A percentile compares a stretch with the other conserved stretches of the same genome.
Evolutionary conservation across 805 yeast genomes (phyloP).

Genomic region (Ogataea methanolica): DNA sequence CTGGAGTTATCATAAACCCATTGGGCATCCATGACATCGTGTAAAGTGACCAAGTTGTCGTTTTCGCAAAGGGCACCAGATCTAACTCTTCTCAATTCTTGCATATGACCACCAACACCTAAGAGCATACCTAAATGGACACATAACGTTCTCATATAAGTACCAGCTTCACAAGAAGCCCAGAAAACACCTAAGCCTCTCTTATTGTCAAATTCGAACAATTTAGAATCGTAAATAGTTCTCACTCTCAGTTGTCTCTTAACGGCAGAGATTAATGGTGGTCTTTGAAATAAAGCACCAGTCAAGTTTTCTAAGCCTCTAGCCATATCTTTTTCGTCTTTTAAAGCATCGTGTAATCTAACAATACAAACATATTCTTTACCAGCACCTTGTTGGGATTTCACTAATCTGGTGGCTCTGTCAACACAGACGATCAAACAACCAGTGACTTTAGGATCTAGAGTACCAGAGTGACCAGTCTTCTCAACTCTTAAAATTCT

Average conservation of each 20-base stretch:
- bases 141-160: slow-evolving; percentile 98
- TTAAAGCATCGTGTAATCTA: slow-evolving; percentile 88
- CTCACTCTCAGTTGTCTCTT: slow-evolving; percentile 98
- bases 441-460: slow-evolving; percentile 96
- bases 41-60: slow-evolving; percentile 91
- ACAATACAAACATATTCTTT: slow-evolving; percentile 98
- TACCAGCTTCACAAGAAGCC: slow-evolving; percentile 99
- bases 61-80: slow-evolving; percentile 91
- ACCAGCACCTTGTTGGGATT: slow-evolving; percentile 99
- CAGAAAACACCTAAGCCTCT: slow-evolving; percentile 97
- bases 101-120: slow-evolving; percentile 99
- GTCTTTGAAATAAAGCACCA: slow-evolving; percentile 98
- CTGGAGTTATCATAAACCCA: slow-evolving; percentile 96
- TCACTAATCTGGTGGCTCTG: slow-evolving; percentile 96
- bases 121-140: slow-evolving; percentile 97
- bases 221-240: slow-evolving; percentile 93
- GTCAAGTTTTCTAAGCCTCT: slow-evolving; percentile 90
- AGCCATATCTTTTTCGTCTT: slow-evolving; percentile 82
- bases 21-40: slow-evolving; percentile 97
- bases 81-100: slow-evolving; percentile 98
- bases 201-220: slow-evolving; percentile 94
- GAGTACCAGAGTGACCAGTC: slow-evolving; percentile 98
- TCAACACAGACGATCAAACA: slow-evolving; percentile 97
- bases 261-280: slow-evolving; percentile 97
- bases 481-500: slow-evolving; percentile 92